Evolutionary conservation across 2,329 filamentous ascomycete species (phyloP), one percentile per base, ranked within the genome.

Genomic region (Colletotrichum australisinense): DNA sequence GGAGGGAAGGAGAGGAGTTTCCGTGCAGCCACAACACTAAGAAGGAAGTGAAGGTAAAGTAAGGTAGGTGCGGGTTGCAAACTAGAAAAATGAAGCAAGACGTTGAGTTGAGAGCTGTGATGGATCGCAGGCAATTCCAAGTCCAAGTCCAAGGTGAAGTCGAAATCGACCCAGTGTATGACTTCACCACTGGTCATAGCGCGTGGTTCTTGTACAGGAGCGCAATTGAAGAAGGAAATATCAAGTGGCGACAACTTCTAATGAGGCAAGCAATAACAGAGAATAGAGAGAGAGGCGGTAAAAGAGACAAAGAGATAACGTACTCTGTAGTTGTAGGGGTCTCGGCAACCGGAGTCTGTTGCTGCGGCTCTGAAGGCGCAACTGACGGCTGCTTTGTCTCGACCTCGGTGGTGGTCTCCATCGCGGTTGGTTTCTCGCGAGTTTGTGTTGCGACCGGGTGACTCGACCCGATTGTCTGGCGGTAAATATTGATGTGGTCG

Each of bases 381-480:
- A 73, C 71, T 46, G 71, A 73, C 11, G 67, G 67, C 32, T 73
- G 71, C 71, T 73, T 73, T 38, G 49, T 73, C n/a, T 71, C 71
- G 67, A 71, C 71, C 35, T 72, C 70, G 58, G 55, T 56, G 49
- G 28, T 53, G 53, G 67, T 57, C 67, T 71, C 71, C 71, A 73
- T 73, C 53, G 56, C 62, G 56, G 65, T 24, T 55, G 58, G 52
- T 32, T 22, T 58, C 28, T 49, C 42, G 58, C 28, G 30, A 52
- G 32, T 49, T 56, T 56, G 70, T 56, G 49, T 46, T 16, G 52
- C 38, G 38, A 56, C 53, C n/a, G 46, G 46, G 46, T 26, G 66
- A 64, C 52, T 72, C 63, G 22, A 58, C 66, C 38, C 56, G 42
- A 42, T 35, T 9, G 24, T 24, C 24, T 46, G 38, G 58, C 30